Evolutionary conservation across 2,329 filamentous ascomycete genomes (phyloP).

Genomic region (Diplodia mutila): DNA sequence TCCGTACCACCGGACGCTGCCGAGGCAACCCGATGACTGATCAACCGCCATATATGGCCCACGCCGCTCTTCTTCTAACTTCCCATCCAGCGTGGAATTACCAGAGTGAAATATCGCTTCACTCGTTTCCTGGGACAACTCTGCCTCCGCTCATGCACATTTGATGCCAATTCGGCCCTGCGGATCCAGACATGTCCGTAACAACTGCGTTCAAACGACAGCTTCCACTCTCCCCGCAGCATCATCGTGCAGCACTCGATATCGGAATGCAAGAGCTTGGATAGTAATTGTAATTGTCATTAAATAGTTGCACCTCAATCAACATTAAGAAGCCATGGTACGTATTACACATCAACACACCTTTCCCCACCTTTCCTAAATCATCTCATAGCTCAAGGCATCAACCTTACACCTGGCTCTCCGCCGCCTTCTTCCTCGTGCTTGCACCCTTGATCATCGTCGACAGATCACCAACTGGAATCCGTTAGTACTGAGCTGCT

Average conservation of each 20-base stretch:
- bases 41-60: neutral
- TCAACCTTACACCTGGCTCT: neutral
- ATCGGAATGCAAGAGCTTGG: neutral
- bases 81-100: neutral
- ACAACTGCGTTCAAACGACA: no score
- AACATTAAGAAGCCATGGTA: neutral
- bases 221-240: no score
- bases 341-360: constrained; percentile 10
- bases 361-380: neutral
- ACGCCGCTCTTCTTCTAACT: neutral
- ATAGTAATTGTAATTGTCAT: neutral
- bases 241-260: neutral
- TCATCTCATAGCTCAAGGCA: neutral
- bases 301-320: neutral
- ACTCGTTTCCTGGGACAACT: neutral
- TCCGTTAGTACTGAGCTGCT: neutral
- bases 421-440: constrained; percentile 33
- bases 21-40: neutral
- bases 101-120: no score
- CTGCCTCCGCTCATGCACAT: neutral
- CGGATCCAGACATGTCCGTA: no score
- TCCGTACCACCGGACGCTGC: neutral
- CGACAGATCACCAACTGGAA: constrained; percentile 49
- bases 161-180: no score
- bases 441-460: constrained; percentile 50